Base-by-base conservation (phyloP, 2,329 filamentous ascomycete genomes). In the Calonectria leucothoes region DNA sequence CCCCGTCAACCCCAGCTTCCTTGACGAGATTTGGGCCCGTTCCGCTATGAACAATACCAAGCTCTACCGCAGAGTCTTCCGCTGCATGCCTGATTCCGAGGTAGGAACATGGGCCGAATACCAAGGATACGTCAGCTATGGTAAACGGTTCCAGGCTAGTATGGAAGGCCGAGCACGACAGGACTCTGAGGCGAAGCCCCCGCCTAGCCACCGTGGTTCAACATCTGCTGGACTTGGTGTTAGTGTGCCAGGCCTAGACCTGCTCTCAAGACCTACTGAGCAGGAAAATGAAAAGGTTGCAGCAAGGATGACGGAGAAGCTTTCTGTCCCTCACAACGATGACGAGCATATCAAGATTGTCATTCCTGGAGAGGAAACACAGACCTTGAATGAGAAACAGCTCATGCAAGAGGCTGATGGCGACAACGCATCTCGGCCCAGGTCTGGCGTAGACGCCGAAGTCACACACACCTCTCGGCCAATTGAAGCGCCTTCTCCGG, bases 1-100 rank as follows among this genome's bases (percentile, higher is more conserved):
- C 84, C 97, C 97, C 0, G 86, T 99, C 49, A 93, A 93, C 71
- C 90, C 95, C 68, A 87, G 89, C 1, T 99, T 99, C 84, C 94
- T 95, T 82, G 91, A 97, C 57, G 94, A 98, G 75, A 92, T 95
- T 2, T 99, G 97, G 97, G 93, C 93, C 76, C 90, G 92, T 23
- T 92, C 95, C 67, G 97, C 97, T 0, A 92, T 94, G 75, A 98
- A 98, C 87, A 99, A 99, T 83, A 99, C 97, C 4, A 96, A 95
- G 82, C 90, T 99, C 61, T 99, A 94, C 86, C 94, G 97, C 37
- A 92, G 94, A 74, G 96, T 99, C 11, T 99, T 99, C 87, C 93
- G 96, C 59, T 98, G 96, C 84, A 97, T 98, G 94, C 97, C 97
- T 1, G 97, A 99, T 83, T 98, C 93, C 66, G 95, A 98, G 81